Conservation (phyloP, 163 green algal species). For the Scenedesmus sp. region DNA sequence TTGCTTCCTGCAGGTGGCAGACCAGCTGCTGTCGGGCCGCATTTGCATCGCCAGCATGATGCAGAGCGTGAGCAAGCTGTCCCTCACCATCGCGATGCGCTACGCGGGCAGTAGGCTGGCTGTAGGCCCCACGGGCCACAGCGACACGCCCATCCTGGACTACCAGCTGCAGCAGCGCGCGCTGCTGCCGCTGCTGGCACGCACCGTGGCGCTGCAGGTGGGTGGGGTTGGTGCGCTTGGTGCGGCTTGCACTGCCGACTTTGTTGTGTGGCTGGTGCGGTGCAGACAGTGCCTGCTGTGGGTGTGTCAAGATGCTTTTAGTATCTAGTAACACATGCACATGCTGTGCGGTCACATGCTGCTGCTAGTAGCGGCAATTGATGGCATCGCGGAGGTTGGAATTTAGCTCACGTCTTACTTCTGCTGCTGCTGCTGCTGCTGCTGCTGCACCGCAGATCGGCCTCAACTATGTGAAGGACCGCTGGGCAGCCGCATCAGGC, state of each 20-base stretch:
- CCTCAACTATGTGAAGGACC: conserved; percentile 86
- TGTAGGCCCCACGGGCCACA: conserved; percentile 83
- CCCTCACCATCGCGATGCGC: conserved; percentile 86
- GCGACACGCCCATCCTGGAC: conserved; percentile 91
- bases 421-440: background rate
- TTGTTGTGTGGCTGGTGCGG: background rate
- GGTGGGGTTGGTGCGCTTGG: background rate
- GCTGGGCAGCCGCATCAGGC: conserved; percentile 80
- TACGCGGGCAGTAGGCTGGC: conserved; percentile 86
- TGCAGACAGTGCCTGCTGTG: background rate
- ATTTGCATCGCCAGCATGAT: conserved; percentile 97
- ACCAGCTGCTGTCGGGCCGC: conserved; percentile 90
- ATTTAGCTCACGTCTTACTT: background rate
- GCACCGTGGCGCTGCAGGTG: conserved; percentile 88
- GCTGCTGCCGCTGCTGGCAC: conserved; percentile 88
- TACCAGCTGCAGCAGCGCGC: conserved; percentile 96
- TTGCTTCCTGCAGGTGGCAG: conserved; percentile 74
- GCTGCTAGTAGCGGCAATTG: background rate
- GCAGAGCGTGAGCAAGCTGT: conserved; percentile 84
- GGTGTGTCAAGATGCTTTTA: background rate
- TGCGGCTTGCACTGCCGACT: background rate
- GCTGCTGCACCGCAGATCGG: conserved; percentile 41
- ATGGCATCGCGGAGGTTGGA: background rate
- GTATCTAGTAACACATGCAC: background rate
- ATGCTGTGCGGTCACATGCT: background rate